Evolutionary conservation across 1,284 basidiomycete species (phyloP), one percentile per base, ranked within the genome.

Genomic region (Farysia itapuensis): DNA sequence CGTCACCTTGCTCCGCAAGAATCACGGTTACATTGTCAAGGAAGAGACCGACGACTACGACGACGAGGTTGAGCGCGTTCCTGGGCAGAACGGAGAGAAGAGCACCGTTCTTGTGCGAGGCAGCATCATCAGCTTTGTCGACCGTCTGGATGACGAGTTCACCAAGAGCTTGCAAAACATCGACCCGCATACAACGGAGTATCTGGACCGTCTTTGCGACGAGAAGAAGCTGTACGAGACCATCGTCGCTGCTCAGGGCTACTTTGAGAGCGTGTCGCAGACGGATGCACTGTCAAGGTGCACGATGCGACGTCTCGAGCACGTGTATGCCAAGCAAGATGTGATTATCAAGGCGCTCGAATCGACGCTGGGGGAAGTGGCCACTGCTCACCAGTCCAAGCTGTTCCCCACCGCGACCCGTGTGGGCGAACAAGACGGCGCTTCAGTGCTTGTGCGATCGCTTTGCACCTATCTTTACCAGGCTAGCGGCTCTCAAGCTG

Each of bases 101-200:
- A 44, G 46, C 19, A 41, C 58, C 23, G 71, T 76, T 9, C 61
- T 57, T 6, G 71, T 76, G 13, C 72, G 74, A 25, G 74, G 74
- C 36, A 70, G 66, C 51, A 66, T 74, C 49, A 74, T 75, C 64
- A 68, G 67, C 74, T 90, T 96, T 70, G 84, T 99, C 38, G 95
- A 99, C 78, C 86, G 94, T 48, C 80, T 99, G 40, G 95, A 98
- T 78, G 95, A 98, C 72, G 95, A 99, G 79, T 98, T 99, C 79
- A 97, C 91, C 39, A 90, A 90, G 79, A 94, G 90, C 72, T 80
- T 99, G 40, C 95, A 98, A 82, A 91, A 97, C 77, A 93, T 96
- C 65, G 95, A 99, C 75, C 94, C 95, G 13, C 95, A 98, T 77
- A 91, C 95, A 4, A 90, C 90, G 38, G 95, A 99, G 79, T 99